Evolutionary conservation across 2,329 filamentous ascomycete genomes (phyloP).

Genomic region (Cercospora sp.): DNA sequence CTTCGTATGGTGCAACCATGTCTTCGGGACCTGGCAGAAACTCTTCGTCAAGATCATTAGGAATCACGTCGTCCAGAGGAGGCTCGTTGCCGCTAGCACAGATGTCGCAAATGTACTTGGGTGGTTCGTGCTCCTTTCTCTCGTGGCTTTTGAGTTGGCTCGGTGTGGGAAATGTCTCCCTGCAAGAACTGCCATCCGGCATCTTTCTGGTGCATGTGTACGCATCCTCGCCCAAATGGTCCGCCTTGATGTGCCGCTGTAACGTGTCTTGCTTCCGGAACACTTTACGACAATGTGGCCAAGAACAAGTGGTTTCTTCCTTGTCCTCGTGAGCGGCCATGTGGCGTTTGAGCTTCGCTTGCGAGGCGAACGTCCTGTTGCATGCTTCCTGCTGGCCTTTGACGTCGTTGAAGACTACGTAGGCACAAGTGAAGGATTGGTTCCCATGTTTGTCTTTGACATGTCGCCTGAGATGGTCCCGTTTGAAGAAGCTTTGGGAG

Average conservation of each 20-base stretch:
- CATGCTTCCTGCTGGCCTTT: constrained; percentile 56
- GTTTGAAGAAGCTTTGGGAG: constrained; percentile 79
- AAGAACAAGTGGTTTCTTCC: constrained; percentile 50
- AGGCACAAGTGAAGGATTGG: constrained; percentile 69
- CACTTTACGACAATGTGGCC: constrained; percentile 70
- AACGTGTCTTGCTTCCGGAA: constrained; percentile 89
- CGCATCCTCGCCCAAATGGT: constrained; percentile 70
- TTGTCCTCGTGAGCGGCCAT: constrained; percentile 74
- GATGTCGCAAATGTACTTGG: constrained; percentile 72
- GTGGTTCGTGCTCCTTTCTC: constrained; percentile 66
- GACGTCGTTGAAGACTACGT: constrained; percentile 36
- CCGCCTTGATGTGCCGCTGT: constrained; percentile 75
- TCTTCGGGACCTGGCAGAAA: constrained; percentile 28
- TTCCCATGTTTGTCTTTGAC: constrained; percentile 78
- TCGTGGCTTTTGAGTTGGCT: constrained; percentile 71
- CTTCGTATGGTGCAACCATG: constrained; percentile 8
- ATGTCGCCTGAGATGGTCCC: constrained; percentile 84
- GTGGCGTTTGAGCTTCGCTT: constrained; percentile 74
- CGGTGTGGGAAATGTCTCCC: constrained; percentile 70
- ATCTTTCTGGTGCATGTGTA: constrained; percentile 66
- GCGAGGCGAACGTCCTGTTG: constrained; percentile 77
- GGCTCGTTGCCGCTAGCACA: constrained; percentile 52
- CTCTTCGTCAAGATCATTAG: constrained; percentile 27
- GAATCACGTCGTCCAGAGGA: constrained; percentile 11
- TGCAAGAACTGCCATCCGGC: constrained; percentile 58